Percentiles rank a stretch among this genome's conserved stretches.
phyloP scores from a whole-genome alignment of 2,329 filamentous ascomycete genomes.

The Diaporthe capsici region DNA sequence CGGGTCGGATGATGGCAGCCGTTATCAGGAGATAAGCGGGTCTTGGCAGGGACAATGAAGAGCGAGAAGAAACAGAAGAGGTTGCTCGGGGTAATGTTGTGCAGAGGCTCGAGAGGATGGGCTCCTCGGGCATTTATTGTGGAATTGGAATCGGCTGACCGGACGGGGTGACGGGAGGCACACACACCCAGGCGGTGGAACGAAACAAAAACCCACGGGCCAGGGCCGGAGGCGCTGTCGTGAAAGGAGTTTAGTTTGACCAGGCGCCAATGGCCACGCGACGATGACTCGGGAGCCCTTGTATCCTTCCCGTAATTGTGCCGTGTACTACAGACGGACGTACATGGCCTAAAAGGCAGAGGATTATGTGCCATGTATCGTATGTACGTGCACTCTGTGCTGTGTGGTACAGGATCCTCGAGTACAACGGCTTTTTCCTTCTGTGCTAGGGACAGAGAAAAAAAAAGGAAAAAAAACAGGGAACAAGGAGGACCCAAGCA shows the following conservation, averaged over 20 bases:
- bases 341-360: not conserved
- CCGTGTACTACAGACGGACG: not conserved
- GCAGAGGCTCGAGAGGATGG: constrained; percentile 52
- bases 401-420: not conserved
- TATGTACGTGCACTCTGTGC: not conserved
- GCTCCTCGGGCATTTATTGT: constrained; percentile 41
- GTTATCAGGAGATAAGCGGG: constrained; percentile 31
- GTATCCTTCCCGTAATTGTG: constrained; percentile 17
- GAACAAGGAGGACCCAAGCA: constrained; percentile 26
- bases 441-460: not conserved
- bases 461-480: constrained; percentile 25
- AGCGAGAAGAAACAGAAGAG: constrained; percentile 27
- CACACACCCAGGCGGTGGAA: constrained; percentile 26
- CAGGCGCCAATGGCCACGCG: constrained; percentile 1
- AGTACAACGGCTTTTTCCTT: constrained; percentile 28
- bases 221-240: constrained; percentile 32
- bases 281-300: constrained; percentile 12
- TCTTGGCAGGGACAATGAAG: constrained; percentile 30
- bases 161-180: constrained; percentile 25
- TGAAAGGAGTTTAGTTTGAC: constrained; percentile 31
- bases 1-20: constrained; percentile 15
- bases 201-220: constrained; percentile 32
- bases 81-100: constrained; percentile 62
- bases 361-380: not conserved
- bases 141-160: constrained; percentile 18